Evolutionary conservation across 345 rosid genomes (phyloP).

Genomic region (Aquilaria yunnanensis): DNA sequence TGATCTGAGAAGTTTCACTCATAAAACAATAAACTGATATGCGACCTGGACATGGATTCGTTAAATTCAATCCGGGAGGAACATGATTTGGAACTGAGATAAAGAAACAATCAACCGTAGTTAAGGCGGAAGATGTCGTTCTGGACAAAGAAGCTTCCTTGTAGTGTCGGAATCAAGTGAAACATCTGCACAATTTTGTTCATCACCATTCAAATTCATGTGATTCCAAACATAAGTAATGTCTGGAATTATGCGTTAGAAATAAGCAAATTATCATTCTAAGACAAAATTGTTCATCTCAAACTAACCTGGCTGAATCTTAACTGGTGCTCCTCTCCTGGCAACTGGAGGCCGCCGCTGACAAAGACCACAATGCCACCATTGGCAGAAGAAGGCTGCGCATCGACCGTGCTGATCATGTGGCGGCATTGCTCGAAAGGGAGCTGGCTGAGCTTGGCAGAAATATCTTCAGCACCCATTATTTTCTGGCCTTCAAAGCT

Average conservation of each 20-base stretch:
- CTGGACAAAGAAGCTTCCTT: constrained; percentile 64
- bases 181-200: constrained; percentile 46
- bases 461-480: constrained; percentile 47
- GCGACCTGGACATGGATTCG: background rate
- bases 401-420: constrained; percentile 59
- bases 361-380: constrained; percentile 71
- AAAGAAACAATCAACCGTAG: constrained; percentile 36
- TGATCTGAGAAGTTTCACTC: too few relatives aligned
- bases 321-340: constrained; percentile 59
- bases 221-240: background rate
- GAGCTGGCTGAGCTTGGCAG: constrained; percentile 49
- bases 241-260: too few relatives aligned
- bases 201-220: background rate
- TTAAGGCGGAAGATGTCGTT: constrained; percentile 88
- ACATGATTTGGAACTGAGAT: background rate
- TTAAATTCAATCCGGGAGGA: background rate
- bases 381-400: constrained; percentile 53
- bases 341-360: constrained; percentile 67
- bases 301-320: constrained; percentile 74
- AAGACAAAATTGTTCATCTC: too few relatives aligned
- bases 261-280: too few relatives aligned
- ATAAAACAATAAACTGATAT: too few relatives aligned
- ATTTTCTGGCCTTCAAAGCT: constrained; percentile 72
- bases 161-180: constrained; percentile 47
- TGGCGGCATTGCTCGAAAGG: constrained; percentile 75